Percentiles rank a stretch among this genome's conserved stretches.
Evolutionary conservation across 2,329 filamentous ascomycete species (phyloP).

Genomic region (Rhytidhysteron rufulum): DNA sequence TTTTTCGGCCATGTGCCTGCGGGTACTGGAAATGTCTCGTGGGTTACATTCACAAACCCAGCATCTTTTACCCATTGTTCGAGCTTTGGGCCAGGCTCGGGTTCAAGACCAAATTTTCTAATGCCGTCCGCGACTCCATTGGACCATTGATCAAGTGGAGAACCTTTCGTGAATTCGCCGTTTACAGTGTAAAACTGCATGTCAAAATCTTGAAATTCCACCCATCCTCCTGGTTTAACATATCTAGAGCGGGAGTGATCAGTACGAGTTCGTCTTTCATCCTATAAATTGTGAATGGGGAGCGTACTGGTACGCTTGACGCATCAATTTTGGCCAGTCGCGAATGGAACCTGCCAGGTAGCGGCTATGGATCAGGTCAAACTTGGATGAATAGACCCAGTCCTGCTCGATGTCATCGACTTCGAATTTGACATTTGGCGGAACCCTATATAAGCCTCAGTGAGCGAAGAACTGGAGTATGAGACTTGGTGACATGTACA

Average conservation of each 20-base stretch:
- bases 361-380: constrained; percentile 29
- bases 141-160: constrained; percentile 14
- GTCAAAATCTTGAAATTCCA: constrained; percentile 28
- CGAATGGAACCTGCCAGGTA: constrained; percentile 27
- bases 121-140: constrained; percentile 32
- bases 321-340: constrained; percentile 26
- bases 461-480: neutral
- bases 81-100: constrained; percentile 33
- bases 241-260: constrained; percentile 19
- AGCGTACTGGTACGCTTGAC: constrained; percentile 26
- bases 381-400: constrained; percentile 25
- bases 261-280: neutral
- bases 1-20: constrained; percentile 24
- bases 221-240: constrained; percentile 36
- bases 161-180: constrained; percentile 13
- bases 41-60: constrained; percentile 18
- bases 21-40: constrained; percentile 17
- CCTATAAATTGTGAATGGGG: neutral
- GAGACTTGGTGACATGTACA: constrained; percentile 10
- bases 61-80: constrained; percentile 20
- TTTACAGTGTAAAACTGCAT: constrained; percentile 17
- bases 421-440: constrained; percentile 36
- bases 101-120: constrained; percentile 37
- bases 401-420: constrained; percentile 37
- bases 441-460: constrained; percentile 14